These are phyloP conservation scores for Persicaria maculosa DNA, from an alignment of 148 eudicot genomes.

Conservation along the genomic window DNA sequence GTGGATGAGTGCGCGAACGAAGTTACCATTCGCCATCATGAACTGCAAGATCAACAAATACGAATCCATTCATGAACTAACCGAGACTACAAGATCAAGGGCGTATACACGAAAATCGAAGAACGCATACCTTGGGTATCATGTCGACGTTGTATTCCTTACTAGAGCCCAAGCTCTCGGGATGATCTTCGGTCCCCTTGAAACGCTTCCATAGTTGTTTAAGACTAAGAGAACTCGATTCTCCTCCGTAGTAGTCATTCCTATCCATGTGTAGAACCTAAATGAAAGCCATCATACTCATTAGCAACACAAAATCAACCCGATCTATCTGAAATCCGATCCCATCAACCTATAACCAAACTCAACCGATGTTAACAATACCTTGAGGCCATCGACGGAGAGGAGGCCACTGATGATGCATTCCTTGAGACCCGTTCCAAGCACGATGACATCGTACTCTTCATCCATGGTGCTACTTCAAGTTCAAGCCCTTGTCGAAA, in stretches of 20 bases:
- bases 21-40: conserved; percentile 79
- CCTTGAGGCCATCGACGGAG: conserved; percentile 51
- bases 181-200: conserved; percentile 48
- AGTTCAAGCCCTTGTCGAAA: not conserved
- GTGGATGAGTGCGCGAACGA: conserved; percentile 72
- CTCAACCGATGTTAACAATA: conserved; percentile 16
- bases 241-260: conserved; percentile 88
- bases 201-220: conserved; percentile 81
- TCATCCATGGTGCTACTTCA: conserved; percentile 30
- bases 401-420: conserved; percentile 55
- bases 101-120: not conserved
- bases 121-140: conserved; percentile 64
- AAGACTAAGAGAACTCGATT: conserved; percentile 63
- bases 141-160: conserved; percentile 83
- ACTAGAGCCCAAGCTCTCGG: conserved; percentile 57
- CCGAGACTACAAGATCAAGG: too few species aligned
- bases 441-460: conserved; percentile 47
- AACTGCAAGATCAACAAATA: conserved; percentile 30
- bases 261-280: conserved; percentile 91
- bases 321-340: not conserved
- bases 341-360: not conserved
- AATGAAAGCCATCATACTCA: conserved; percentile 4
- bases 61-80: not conserved
- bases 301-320: not conserved
- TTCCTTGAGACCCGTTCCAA: conserved; percentile 55